A percentile compares a stretch with the other conserved stretches of the same genome.
These are phyloP conservation scores for Jamesozyma hellenica DNA, from an alignment of 805 yeast species.

Conservation along the genomic window DNA sequence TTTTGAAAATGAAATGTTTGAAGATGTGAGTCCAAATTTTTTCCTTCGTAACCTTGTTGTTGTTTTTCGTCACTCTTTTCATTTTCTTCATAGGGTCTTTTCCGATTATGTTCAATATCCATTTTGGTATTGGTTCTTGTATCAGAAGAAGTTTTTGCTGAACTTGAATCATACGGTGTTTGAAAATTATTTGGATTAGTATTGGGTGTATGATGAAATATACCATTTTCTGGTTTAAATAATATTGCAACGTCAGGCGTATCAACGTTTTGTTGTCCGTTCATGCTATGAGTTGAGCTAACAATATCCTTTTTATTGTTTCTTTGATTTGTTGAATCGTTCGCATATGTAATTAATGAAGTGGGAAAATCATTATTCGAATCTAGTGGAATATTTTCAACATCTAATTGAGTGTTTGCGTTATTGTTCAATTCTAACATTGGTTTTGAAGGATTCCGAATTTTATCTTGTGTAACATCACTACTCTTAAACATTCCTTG, in stretches of 20 bases:
- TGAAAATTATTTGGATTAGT: background rate
- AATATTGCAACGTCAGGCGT: too few species aligned
- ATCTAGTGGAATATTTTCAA: background rate
- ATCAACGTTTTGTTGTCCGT: background rate
- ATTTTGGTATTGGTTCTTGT: background rate
- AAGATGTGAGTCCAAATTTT: background rate
- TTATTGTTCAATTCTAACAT: background rate
- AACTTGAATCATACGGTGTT: background rate
- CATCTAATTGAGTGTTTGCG: background rate
- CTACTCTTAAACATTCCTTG: background rate
- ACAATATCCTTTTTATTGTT: too few species aligned
- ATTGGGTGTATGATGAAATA: background rate
- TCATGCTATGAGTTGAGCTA: too few species aligned
- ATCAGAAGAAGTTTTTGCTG: too few species aligned
- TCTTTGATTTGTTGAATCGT: too few species aligned
- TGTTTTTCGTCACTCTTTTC: background rate
- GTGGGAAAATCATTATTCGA: too few species aligned
- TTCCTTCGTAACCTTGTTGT: background rate
- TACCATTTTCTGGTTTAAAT: slow-evolving; percentile 2
- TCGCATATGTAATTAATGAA: too few species aligned
- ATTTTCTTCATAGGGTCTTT: too few species aligned
- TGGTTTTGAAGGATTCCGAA: background rate
- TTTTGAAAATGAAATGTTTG: slow-evolving; percentile 30
- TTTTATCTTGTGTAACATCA: background rate
- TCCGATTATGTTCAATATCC: background rate